These are phyloP conservation scores for Ophiostoma sp. DNA, from an alignment of 2,329 filamentous ascomycete genomes.

Conservation along the genomic window DNA sequence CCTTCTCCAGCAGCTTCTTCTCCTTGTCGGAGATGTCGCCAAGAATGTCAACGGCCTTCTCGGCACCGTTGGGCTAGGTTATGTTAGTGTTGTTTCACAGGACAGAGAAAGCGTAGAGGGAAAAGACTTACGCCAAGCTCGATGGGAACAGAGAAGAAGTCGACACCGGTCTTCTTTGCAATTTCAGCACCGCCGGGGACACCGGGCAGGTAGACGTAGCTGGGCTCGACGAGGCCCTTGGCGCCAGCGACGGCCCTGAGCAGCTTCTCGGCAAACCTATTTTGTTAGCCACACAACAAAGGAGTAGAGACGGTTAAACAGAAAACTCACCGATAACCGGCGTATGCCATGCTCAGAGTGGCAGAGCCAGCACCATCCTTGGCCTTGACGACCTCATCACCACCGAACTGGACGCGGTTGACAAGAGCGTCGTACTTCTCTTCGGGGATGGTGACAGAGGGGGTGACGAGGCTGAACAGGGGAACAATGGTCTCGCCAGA, in stretches of 20 bases:
- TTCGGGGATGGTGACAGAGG: constrained; percentile 70
- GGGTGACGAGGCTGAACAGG: constrained; percentile 86
- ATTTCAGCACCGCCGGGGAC: constrained; percentile 82
- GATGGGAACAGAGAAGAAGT: constrained; percentile 95
- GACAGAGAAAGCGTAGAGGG: constrained; percentile 13
- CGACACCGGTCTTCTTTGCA: constrained; percentile 72
- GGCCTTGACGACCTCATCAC: constrained; percentile 86
- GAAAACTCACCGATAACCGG: constrained; percentile 71
- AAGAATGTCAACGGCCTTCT: constrained; percentile 79
- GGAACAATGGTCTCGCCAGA: constrained; percentile 98
- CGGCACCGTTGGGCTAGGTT: constrained; percentile 67
- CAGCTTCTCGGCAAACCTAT: constrained; percentile 89
- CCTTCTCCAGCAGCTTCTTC: constrained; percentile 75
- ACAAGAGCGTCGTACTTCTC: constrained; percentile 89
- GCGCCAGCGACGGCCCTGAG: constrained; percentile 83
- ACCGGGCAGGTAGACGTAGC: constrained; percentile 91
- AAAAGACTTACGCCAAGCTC: constrained; percentile 77
- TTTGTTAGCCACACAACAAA: constrained; percentile 11
- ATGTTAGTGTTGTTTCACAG: constrained; percentile 30
- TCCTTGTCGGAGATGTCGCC: constrained; percentile 74
- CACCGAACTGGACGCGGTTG: constrained; percentile 95
- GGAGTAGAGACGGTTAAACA: background rate
- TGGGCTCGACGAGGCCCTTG: constrained; percentile 89
- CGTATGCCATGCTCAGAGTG: constrained; percentile 83
- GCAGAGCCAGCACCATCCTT: constrained; percentile 79